Base-by-base conservation (phyloP, 768 basidiomycete genomes). In the Tulasnella sp. region DNA sequence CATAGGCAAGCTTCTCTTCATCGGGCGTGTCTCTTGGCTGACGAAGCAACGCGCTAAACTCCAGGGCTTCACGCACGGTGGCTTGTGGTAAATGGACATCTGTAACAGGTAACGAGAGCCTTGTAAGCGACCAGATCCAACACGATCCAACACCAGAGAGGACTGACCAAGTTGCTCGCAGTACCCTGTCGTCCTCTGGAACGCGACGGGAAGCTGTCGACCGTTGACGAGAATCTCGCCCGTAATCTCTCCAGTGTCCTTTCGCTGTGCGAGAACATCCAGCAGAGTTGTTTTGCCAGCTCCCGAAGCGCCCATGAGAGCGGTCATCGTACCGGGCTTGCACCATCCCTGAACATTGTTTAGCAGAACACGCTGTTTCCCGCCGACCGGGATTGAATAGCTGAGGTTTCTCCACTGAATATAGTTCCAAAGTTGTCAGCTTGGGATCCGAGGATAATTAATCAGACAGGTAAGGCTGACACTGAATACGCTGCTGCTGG, bases 221-320 rank as follows among this genome's bases (percentile, higher is more conserved):
- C 61, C 61, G 9, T 59, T 45, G 56, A 75, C 73, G 30, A 75
- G 67, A 66, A 74, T 71, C 49, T 74, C 72, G 7, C 75, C 75
- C 5, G 69, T 70, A 59, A 75, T 70, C 38, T 75, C 71, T 48
- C 75, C 75, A 65, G 72, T 73, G 30, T 66, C 70, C 52, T 63
- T 63, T 15, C 67, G 61, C 9, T 60, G 61, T 2, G 67, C 63
- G 12, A 69, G 63, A 2, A 64, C 66, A 46, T 69, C 64, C 46
- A 69, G 65, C 9, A 71, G 64, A 0, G 70, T 71, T 5, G 70
- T 72, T 60, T 73, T 74, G 31, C 73, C 74, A 19, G 74, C 73
- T 60, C 74, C 74, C 8, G 70, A 71, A 22, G 70, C 74, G 50
- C 74, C 74, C 73, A 75, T 74, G 9, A 75, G 67, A 0, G 74